phyloP scores from a whole-genome alignment of 306 rosid species.

The Glycine latifolia region DNA sequence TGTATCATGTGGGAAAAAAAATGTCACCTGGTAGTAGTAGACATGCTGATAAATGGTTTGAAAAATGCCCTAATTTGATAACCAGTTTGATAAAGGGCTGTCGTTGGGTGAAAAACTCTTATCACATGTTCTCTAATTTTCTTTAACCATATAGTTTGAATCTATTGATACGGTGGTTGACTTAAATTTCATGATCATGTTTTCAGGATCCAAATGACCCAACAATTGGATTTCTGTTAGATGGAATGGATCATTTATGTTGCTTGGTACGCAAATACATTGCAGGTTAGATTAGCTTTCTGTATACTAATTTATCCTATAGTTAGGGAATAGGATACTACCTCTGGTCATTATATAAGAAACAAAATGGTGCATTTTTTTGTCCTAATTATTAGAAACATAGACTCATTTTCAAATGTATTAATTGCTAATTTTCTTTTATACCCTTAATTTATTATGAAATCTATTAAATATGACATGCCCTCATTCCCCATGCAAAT shows the following conservation, averaged over 20 bases:
- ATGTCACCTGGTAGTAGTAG: neutral
- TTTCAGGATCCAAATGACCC: slow-evolving; percentile 97
- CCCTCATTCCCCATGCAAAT: neutral
- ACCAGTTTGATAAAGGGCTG: slow-evolving; percentile 9
- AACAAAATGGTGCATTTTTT: neutral
- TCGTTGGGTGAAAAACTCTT: slow-evolving; percentile 22
- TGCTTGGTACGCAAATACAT: slow-evolving; percentile 96
- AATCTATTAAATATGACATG: neutral
- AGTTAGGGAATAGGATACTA: slow-evolving; percentile 25
- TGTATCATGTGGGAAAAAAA: neutral
- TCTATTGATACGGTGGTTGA: slow-evolving; percentile 47
- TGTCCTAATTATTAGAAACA: neutral
- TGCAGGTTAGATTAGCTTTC: slow-evolving; percentile 71
- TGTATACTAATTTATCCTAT: slow-evolving; percentile 19
- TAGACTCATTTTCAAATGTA: neutral
- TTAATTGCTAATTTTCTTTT: neutral
- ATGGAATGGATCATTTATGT: slow-evolving; percentile 95
- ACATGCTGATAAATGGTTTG: neutral
- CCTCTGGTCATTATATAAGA: neutral
- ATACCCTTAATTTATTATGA: neutral
- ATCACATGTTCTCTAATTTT: slow-evolving; percentile 30
- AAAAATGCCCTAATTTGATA: neutral
- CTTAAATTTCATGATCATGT: slow-evolving; percentile 38
- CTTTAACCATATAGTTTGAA: slow-evolving; percentile 30
- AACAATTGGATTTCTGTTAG: slow-evolving; percentile 89